Evolutionary conservation across 441 rosid genomes (phyloP).

Genomic region (Adansonia grandidieri): DNA sequence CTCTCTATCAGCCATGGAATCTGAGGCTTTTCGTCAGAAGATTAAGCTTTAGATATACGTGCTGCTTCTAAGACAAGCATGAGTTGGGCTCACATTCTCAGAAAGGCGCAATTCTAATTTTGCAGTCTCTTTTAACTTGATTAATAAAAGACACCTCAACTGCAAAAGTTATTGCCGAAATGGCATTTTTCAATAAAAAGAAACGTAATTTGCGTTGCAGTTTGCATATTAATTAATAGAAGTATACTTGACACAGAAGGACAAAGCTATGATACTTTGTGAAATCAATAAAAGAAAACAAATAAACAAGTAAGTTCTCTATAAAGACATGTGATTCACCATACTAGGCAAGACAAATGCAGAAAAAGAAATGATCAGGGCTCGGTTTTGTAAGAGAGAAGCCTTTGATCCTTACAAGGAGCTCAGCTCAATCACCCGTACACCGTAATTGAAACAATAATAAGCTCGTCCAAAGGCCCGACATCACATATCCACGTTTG

Average conservation of each 20-base stretch:
- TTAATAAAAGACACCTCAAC: conserved; percentile 1
- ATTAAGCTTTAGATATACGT: background rate
- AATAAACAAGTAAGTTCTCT: background rate
- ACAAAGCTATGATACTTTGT: background rate
- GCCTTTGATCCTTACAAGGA: background rate
- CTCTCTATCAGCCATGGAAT: background rate
- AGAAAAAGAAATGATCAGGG: background rate
- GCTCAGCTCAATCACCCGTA: background rate
- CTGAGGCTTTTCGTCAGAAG: background rate
- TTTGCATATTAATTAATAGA: background rate
- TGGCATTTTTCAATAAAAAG: background rate
- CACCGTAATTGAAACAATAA: background rate
- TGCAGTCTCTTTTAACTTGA: background rate
- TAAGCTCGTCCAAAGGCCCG: background rate
- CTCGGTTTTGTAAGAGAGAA: background rate
- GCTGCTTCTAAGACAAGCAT: conserved; percentile 1
- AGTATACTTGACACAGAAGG: background rate
- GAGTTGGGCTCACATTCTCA: background rate
- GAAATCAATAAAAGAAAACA: background rate
- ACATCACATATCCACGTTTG: conserved; percentile 8
- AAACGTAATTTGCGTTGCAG: background rate
- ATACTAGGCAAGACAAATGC: background rate
- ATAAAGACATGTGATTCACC: background rate
- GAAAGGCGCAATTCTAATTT: background rate
- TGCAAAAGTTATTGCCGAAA: background rate